A percentile compares a stretch with the other conserved stretches of the same genome.
Evolutionary conservation across 108 stramenopile genomes (phyloP).

Genomic region (Fragilaria crotonensis): DNA sequence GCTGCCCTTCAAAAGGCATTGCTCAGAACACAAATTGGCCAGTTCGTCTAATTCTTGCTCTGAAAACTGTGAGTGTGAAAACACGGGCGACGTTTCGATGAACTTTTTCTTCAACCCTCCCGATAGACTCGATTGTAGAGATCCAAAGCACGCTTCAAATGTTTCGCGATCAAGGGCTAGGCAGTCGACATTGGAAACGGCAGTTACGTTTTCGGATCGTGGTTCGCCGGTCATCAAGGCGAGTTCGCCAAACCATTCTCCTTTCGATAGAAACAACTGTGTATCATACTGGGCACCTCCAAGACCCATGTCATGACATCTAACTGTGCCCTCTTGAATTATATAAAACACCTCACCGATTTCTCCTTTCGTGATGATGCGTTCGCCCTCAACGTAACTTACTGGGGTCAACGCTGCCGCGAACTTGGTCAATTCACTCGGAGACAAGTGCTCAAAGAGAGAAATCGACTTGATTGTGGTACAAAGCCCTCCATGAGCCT

Average conservation of each 20-base stretch:
- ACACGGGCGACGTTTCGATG: slow-evolving; percentile 58
- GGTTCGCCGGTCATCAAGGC: slow-evolving; percentile 89
- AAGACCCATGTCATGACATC: slow-evolving; percentile 64
- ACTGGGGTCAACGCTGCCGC: slow-evolving; percentile 34
- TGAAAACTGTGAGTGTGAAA: slow-evolving; percentile 55
- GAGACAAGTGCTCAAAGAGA: slow-evolving; percentile 37
- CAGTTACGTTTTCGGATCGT: slow-evolving; percentile 65
- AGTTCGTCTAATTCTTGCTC: slow-evolving; percentile 54
- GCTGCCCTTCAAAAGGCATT: slow-evolving; percentile 42
- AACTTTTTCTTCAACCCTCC: slow-evolving; percentile 35
- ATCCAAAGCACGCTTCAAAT: slow-evolving; percentile 57
- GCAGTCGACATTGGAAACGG: slow-evolving; percentile 34
- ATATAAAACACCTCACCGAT: slow-evolving; percentile 81
- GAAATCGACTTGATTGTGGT: slow-evolving; percentile 49
- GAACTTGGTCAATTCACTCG: slow-evolving; percentile 35
- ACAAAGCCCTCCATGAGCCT: slow-evolving; percentile 28
- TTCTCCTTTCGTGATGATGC: slow-evolving; percentile 65
- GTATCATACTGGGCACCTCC: slow-evolving; percentile 35
- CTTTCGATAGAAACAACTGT: slow-evolving; percentile 19
- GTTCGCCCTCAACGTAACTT: slow-evolving; percentile 47
- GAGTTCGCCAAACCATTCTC: slow-evolving; percentile 89
- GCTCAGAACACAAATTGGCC: slow-evolving; percentile 41
- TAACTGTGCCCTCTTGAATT: slow-evolving; percentile 59
- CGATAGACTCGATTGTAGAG: slow-evolving; percentile 46
- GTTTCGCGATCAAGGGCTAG: slow-evolving; percentile 41